These are phyloP conservation scores for Rutstroemia sp. DNA, from an alignment of 2,329 filamentous ascomycete species.

Conservation along the genomic window DNA sequence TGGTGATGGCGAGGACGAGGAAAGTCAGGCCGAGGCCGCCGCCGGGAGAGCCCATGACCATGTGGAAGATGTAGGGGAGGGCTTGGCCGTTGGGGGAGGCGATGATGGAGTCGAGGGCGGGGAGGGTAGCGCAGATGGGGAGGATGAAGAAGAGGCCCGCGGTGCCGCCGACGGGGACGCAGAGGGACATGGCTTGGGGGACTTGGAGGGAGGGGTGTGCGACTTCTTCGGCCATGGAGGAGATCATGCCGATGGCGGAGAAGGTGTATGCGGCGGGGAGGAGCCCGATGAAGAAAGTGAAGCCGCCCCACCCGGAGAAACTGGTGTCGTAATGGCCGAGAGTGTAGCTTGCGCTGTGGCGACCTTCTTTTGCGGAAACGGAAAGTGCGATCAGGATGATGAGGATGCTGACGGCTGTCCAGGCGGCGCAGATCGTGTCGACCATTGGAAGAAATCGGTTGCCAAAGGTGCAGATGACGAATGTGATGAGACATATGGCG, in stretches of 20 bases:
- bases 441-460: constrained; percentile 60
- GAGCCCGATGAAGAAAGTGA: constrained; percentile 56
- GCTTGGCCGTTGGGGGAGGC: constrained; percentile 39
- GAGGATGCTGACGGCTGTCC: constrained; percentile 48
- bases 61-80: constrained; percentile 42
- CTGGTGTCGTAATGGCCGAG: constrained; percentile 49
- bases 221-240: constrained; percentile 55
- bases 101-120: constrained; percentile 38
- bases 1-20: constrained; percentile 40
- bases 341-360: constrained; percentile 43
- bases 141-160: constrained; percentile 45
- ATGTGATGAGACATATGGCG: constrained; percentile 56
- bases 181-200: constrained; percentile 39
- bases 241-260: constrained; percentile 54
- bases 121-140: constrained; percentile 43
- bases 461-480: constrained; percentile 57
- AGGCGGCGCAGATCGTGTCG: constrained; percentile 49
- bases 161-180: constrained; percentile 40
- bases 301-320: constrained; percentile 49
- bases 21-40: constrained; percentile 41
- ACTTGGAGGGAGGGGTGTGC: constrained; percentile 42
- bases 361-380: constrained; percentile 44
- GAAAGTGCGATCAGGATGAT: constrained; percentile 50
- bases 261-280: constrained; percentile 52
- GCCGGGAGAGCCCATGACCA: constrained; percentile 41